These are phyloP conservation scores for Ceratocystiopsis sp. DNA, from an alignment of 2,329 filamentous ascomycete genomes.

Conservation along the genomic window DNA sequence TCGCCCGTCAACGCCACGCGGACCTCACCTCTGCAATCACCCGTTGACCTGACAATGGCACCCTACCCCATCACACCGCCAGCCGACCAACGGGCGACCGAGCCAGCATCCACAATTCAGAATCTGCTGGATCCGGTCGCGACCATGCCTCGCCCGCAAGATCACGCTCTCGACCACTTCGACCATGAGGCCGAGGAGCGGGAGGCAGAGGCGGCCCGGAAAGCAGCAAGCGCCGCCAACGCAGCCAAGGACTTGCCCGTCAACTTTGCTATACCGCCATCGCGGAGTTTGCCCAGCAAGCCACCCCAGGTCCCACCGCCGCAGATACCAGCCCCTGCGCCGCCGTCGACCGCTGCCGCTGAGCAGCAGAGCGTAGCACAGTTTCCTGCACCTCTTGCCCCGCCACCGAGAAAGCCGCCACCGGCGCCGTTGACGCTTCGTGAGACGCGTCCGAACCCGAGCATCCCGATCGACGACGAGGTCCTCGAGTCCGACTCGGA, in stretches of 20 bases:
- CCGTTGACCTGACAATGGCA: constrained; percentile 40
- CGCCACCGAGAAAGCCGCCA: constrained; percentile 61
- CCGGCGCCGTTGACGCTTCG: constrained; percentile 69
- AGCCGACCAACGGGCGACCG: constrained; percentile 27
- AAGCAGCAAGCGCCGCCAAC: constrained; percentile 27
- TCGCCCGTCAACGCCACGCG: not conserved
- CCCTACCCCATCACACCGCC: constrained; percentile 50
- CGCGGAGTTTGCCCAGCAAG: constrained; percentile 34
- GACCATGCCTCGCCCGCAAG: constrained; percentile 42
- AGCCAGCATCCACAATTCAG: constrained; percentile 25
- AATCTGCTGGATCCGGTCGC: constrained; percentile 39
- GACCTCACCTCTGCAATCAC: constrained; percentile 24
- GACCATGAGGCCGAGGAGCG: constrained; percentile 37
- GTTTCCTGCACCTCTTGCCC: constrained; percentile 35
- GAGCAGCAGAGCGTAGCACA: constrained; percentile 27
- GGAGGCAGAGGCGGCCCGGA: constrained; percentile 18
- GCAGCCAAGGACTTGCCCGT: constrained; percentile 31
- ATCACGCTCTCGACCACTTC: constrained; percentile 40
- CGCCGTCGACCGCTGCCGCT: not conserved
- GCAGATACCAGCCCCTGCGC: constrained; percentile 22
- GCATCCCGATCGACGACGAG: constrained; percentile 32
- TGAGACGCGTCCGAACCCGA: constrained; percentile 18
- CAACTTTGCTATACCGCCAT: constrained; percentile 35
- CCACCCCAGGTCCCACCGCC: constrained; percentile 36
- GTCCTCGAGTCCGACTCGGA: constrained; percentile 64